Evolutionary conservation across 345 rosid species (phyloP).

Genomic region (Sonneratia caseolaris): DNA sequence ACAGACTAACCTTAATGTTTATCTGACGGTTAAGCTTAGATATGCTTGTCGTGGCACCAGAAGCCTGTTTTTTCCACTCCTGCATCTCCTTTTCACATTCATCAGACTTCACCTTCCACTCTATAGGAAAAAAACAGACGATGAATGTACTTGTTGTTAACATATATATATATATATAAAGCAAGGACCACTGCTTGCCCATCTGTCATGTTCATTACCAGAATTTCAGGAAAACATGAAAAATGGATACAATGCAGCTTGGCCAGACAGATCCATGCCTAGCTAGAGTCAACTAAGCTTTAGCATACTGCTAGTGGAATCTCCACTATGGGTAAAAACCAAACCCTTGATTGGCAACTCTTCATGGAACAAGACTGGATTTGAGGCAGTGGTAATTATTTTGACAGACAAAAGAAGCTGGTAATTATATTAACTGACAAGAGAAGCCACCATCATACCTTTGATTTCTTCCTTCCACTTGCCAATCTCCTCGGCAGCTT

Average conservation of each 20-base stretch:
- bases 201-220: neutral
- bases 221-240: neutral
- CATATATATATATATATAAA: neutral
- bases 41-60: slow-evolving; percentile 66
- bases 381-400: neutral
- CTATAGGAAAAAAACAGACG: slow-evolving; percentile 20
- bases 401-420: neutral
- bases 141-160: neutral
- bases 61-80: slow-evolving; percentile 82
- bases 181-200: neutral
- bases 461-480: slow-evolving; percentile 65
- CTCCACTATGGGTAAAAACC: neutral
- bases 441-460: slow-evolving; percentile 34
- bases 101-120: slow-evolving; percentile 78
- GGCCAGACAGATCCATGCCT: neutral
- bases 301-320: neutral
- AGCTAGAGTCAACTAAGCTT: neutral
- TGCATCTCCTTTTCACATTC: slow-evolving; percentile 82
- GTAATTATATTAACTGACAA: neutral
- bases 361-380: neutral
- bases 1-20: slow-evolving; percentile 49
- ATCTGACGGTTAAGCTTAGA: slow-evolving; percentile 76
- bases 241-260: neutral
- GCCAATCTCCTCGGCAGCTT: slow-evolving; percentile 48
- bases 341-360: neutral